Percentiles rank a stretch among this genome's conserved stretches.
phyloP scores from a whole-genome alignment of 345 rosid genomes.

The Eucalyptus erythrocorys region DNA sequence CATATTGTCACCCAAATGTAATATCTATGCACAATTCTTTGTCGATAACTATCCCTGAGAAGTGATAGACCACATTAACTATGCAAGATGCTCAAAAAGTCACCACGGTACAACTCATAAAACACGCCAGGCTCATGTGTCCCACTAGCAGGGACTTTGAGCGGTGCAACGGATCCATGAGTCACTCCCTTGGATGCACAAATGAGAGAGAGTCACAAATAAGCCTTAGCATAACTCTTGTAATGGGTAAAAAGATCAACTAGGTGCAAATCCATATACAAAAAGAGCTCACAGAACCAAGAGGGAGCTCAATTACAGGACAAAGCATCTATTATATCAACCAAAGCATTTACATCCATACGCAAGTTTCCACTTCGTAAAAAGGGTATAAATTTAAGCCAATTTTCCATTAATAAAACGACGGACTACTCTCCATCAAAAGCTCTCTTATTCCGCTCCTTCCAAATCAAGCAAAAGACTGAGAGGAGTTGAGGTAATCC shows the following conservation, averaged over 20 bases:
- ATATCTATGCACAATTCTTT: not conserved
- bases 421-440: not conserved
- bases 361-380: not conserved
- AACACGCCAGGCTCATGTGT: not conserved
- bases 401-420: not conserved
- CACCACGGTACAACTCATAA: not conserved
- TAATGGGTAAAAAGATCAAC: not conserved
- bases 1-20: not conserved
- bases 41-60: not conserved
- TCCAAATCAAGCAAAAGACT: not conserved
- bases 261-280: not conserved
- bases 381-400: not conserved
- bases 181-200: not conserved
- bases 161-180: not conserved
- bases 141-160: not conserved
- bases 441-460: not conserved
- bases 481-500: not conserved
- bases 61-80: not conserved
- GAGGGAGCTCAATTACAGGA: not conserved
- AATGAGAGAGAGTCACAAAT: not conserved
- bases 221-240: not conserved
- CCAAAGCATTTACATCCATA: not conserved
- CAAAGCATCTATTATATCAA: not conserved
- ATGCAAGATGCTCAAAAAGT: not conserved
- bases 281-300: not conserved